phyloP scores from a whole-genome alignment of 129 eudicot genomes.

The Pittosporum tobira region DNA sequence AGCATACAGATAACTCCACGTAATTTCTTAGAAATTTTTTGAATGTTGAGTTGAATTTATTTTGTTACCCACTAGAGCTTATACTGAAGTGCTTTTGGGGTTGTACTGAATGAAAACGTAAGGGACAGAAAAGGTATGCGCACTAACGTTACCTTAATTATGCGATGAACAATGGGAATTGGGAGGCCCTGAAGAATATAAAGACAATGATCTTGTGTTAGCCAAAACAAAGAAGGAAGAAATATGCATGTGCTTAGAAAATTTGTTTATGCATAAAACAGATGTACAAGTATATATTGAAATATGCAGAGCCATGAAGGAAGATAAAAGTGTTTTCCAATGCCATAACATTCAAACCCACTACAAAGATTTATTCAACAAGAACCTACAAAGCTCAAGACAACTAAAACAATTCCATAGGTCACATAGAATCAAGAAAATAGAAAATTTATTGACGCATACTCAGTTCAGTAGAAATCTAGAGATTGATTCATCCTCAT shows the following conservation, averaged over 20 bases:
- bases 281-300: not conserved
- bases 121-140: not conserved
- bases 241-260: not conserved
- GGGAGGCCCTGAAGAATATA: conserved; percentile 39
- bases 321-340: no score
- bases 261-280: not conserved
- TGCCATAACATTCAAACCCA: no score
- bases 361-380: no score
- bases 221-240: not conserved
- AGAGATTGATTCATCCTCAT: no score
- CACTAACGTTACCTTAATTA: conserved; percentile 47
- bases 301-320: not conserved
- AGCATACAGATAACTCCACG: no score
- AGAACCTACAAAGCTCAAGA: no score
- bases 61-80: not conserved
- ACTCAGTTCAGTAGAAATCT: no score
- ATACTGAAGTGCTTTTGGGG: not conserved
- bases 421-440: no score
- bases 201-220: conserved; percentile 3
- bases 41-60: no score
- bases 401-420: no score
- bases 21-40: no score
- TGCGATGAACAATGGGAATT: conserved; percentile 91
- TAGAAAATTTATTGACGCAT: no score
- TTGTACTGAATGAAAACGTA: not conserved